phyloP scores from a whole-genome alignment of 371 early-diverging fungal species.

The Rhizopus stolonifer region DNA sequence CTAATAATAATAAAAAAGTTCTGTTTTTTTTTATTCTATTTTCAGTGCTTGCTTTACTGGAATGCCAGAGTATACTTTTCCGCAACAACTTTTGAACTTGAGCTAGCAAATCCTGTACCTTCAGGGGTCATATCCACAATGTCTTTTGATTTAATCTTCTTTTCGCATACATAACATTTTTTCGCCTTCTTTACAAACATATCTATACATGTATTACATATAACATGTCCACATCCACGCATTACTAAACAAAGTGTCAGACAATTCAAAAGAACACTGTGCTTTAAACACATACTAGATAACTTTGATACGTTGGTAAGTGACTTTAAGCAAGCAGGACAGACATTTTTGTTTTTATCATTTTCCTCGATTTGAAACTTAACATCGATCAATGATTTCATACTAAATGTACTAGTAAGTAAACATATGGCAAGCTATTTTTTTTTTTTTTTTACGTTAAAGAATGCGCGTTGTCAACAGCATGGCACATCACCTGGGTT shows the following conservation, averaged over 20 bases:
- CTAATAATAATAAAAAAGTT: conserved; percentile 4
- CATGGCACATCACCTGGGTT: conserved; percentile 68
- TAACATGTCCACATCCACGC: conserved; percentile 83
- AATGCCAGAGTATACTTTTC: conserved; percentile 78
- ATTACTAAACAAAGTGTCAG: conserved; percentile 58
- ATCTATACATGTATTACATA: conserved; percentile 76
- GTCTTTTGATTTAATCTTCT: conserved; percentile 68
- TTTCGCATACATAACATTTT: conserved; percentile 83
- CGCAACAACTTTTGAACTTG: conserved; percentile 76
- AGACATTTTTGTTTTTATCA: conserved; percentile 47
- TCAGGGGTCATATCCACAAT: conserved; percentile 77
- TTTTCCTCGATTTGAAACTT: conserved; percentile 59
- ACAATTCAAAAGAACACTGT: background rate
- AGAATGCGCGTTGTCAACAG: conserved; percentile 65
- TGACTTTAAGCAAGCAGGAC: conserved; percentile 84
- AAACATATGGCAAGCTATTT: background rate
- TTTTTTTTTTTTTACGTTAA: conserved; percentile 49
- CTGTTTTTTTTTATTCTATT: background rate
- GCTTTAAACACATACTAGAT: conserved; percentile 46
- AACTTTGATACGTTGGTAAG: conserved; percentile 76
- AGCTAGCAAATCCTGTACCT: conserved; percentile 85
- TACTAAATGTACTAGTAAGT: conserved; percentile 34
- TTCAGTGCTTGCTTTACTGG: conserved; percentile 58
- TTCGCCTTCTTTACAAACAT: conserved; percentile 76
- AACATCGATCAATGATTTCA: conserved; percentile 76